These are phyloP conservation scores for Stachybotrys chlorohalonatus DNA, from an alignment of 2,329 filamentous ascomycete species.

Conservation along the genomic window DNA sequence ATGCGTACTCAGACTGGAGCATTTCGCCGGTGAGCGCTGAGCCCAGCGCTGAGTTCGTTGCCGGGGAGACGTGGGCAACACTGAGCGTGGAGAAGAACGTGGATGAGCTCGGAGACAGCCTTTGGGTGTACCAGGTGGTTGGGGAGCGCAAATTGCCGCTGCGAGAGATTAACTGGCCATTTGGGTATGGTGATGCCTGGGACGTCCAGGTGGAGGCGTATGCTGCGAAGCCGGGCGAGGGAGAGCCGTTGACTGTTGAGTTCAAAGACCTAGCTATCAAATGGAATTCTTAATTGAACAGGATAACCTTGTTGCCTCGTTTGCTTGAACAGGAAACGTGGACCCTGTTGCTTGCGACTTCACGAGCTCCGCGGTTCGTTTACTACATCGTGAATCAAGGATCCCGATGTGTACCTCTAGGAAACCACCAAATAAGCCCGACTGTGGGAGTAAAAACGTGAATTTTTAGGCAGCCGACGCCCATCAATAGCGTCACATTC, in stretches of 20 bases:
- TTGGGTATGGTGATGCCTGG: conserved; percentile 1
- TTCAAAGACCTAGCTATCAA: conserved; percentile 37
- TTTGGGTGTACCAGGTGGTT: conserved; percentile 13
- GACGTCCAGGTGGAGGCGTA: conserved; percentile 1
- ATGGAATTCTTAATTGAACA: conserved; percentile 15
- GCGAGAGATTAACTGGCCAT: conserved; percentile 34
- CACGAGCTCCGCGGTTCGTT: background rate
- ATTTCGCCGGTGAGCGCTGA: conserved; percentile 31
- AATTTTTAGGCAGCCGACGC: background rate
- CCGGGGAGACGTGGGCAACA: conserved; percentile 9
- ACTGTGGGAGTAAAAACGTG: background rate
- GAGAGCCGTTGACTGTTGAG: background rate
- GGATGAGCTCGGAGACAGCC: conserved; percentile 29
- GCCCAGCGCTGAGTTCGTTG: conserved; percentile 20
- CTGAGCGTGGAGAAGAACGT: conserved; percentile 37
- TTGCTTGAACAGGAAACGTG: background rate
- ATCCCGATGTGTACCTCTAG: background rate
- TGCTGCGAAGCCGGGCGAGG: conserved; percentile 1
- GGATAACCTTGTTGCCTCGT: background rate
- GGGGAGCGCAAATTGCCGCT: conserved; percentile 1
- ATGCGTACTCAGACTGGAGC: conserved; percentile 63
- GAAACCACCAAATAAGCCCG: background rate
- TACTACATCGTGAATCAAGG: background rate
- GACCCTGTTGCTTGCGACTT: background rate
- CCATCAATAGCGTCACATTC: background rate